Percentiles rank a stretch among this genome's conserved stretches.
Conservation (phyloP, 2,329 filamentous ascomycete genomes). For the Beauveria brongniartii region DNA sequence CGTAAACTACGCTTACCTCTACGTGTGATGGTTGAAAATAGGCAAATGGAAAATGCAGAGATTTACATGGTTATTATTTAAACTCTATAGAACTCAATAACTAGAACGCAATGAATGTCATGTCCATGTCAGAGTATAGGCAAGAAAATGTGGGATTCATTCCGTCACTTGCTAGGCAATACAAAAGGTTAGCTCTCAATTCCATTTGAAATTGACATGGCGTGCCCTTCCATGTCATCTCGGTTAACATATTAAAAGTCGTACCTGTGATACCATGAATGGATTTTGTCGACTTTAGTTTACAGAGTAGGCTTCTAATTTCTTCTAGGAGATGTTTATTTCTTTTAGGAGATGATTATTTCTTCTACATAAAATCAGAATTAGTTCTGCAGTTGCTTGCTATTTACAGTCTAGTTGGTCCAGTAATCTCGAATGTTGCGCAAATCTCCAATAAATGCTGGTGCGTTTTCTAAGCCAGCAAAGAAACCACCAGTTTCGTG, state of each 20-base stretch:
- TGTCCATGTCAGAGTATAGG: background rate
- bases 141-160: background rate
- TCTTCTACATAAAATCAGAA: background rate
- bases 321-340: background rate
- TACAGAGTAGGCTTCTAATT: background rate
- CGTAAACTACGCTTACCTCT: background rate
- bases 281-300: background rate
- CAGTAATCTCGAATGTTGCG: background rate
- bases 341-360: background rate
- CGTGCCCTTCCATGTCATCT: background rate
- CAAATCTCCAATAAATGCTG: background rate
- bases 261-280: background rate
- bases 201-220: background rate
- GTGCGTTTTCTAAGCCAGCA: background rate
- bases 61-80: constrained; percentile 18
- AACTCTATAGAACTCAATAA: background rate
- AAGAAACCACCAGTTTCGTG: background rate
- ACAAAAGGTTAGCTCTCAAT: background rate
- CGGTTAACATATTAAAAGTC: background rate
- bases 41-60: constrained; percentile 21
- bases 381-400: background rate
- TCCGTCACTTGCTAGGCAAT: background rate
- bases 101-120: background rate
- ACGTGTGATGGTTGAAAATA: background rate
- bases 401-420: background rate